phyloP scores from a whole-genome alignment of 2,329 filamentous ascomycete species.

The Fusarium sp. region DNA sequence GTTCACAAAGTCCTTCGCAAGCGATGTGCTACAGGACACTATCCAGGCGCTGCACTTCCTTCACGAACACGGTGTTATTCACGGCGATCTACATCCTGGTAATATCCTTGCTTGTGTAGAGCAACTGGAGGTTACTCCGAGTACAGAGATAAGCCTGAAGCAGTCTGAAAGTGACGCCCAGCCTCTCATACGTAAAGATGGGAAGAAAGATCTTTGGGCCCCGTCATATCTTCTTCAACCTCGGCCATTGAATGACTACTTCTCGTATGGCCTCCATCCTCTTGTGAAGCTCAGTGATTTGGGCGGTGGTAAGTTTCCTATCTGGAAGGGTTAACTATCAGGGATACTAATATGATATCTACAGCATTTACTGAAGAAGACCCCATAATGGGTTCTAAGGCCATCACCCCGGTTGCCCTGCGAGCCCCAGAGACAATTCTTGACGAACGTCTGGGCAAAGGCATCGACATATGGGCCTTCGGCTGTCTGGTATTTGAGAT shows the following conservation, averaged over 20 bases:
- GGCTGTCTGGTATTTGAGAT: background rate
- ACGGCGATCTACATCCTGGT: background rate
- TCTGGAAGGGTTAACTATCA: fast-evolving
- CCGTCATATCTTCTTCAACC: background rate
- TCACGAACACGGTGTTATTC: background rate
- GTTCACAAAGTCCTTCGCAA: background rate
- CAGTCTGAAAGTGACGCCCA: background rate
- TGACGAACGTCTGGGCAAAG: background rate
- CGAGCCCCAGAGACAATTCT: background rate
- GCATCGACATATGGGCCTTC: background rate
- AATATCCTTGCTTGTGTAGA: background rate
- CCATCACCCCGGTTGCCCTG: background rate
- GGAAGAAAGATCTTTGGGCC: background rate
- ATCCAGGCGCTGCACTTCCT: background rate
- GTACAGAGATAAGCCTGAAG: background rate
- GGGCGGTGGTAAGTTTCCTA: background rate
- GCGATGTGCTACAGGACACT: background rate
- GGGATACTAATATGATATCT: background rate
- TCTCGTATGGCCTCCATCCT: background rate
- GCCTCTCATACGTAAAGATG: background rate
- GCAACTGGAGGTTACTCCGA: background rate
- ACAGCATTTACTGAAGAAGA: background rate
- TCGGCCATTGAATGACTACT: background rate
- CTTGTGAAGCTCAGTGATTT: background rate
- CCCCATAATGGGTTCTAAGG: fast-evolving